Base-by-base conservation (phyloP, 345 rosid genomes). In the Citrus maxima region DNA sequence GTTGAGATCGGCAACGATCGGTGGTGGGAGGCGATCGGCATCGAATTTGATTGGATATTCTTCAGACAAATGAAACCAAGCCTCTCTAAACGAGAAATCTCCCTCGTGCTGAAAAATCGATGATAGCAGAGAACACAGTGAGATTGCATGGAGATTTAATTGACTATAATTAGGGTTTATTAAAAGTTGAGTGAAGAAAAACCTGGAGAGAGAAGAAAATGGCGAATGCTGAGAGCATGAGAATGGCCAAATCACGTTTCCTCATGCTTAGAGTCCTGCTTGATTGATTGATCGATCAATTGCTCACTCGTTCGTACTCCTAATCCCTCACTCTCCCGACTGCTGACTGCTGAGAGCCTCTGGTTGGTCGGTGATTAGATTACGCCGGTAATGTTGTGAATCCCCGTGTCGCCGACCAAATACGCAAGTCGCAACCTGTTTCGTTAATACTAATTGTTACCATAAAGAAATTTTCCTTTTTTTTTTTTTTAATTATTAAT, bases 161-260 rank as follows among this genome's bases (percentile, higher is more conserved):
- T 21, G 35, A 51, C 66, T 46, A n/a, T 6, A 60, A 58, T 68
- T 42, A 83, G 79, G 83, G 84, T 37, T 80, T 79, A 58, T 46
- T 3, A 30, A 38, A 59, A 21, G 51, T 42, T 28, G 32, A 76
- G 56, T 49, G 42, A 78, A 54, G 74, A 35, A 55, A 46, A 65
- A 92, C 99, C 97, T 94, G 98, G 75, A 97, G 98, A 80, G 97
- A 94, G 93, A 97, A 97, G 96, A 97, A 94, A 76, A 97, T 89
- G 66, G 99, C 98, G 80, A 97, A 93, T 56, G 98, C 98, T 62
- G 92, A 91, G 75, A 97, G 98, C 93, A 97, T 94, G 79, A 97
- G 92, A 80, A 93, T 93, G 28, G 98, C 95, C 77, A 94, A 84
- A 86, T 97, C 99, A 12, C 98, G 94, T 85, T 93, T 97, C 93